phyloP scores from a whole-genome alignment of 192 early-diverging fungal species.

The Coemansia aciculifera region DNA sequence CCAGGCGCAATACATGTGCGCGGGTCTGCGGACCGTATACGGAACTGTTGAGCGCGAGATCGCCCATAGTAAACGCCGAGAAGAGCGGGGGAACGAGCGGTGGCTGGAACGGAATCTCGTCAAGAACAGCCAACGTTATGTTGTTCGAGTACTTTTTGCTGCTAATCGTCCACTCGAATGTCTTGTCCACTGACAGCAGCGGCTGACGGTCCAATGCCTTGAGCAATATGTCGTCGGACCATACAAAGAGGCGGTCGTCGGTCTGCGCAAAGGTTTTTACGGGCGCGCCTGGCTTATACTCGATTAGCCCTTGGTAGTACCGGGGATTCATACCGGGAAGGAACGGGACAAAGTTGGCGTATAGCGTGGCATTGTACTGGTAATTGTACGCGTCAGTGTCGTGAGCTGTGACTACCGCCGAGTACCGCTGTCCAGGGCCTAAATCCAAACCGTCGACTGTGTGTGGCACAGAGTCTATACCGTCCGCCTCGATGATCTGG shows the following conservation, averaged over 20 bases:
- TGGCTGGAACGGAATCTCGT: not conserved
- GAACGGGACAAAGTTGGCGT: constrained; percentile 60
- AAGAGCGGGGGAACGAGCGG: not conserved
- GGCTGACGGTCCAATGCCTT: constrained; percentile 11
- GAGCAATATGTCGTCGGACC: constrained; percentile 28
- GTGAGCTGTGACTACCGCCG: constrained; percentile 73
- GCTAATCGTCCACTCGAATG: not conserved
- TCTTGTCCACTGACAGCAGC: constrained; percentile 13
- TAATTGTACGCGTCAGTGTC: constrained; percentile 60
- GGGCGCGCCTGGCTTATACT: constrained; percentile 12
- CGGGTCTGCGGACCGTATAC: constrained; percentile 62
- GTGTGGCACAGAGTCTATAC: constrained; percentile 57
- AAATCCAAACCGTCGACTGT: constrained; percentile 58
- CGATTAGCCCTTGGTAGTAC: constrained; percentile 11
- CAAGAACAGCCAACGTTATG: not conserved
- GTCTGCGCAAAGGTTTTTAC: not conserved
- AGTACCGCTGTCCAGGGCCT: constrained; percentile 72
- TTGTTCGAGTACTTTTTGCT: not conserved
- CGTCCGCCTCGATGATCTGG: constrained; percentile 75
- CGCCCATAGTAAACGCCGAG: not conserved
- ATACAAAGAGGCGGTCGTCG: not conserved
- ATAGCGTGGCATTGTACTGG: constrained; percentile 66
- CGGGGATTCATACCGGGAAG: constrained; percentile 54
- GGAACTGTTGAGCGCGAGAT: not conserved
- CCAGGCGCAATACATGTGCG: constrained; percentile 13